Evolutionary conservation across 139 green algal genomes (phyloP).

Genomic region (Pleodorina starrii): DNA sequence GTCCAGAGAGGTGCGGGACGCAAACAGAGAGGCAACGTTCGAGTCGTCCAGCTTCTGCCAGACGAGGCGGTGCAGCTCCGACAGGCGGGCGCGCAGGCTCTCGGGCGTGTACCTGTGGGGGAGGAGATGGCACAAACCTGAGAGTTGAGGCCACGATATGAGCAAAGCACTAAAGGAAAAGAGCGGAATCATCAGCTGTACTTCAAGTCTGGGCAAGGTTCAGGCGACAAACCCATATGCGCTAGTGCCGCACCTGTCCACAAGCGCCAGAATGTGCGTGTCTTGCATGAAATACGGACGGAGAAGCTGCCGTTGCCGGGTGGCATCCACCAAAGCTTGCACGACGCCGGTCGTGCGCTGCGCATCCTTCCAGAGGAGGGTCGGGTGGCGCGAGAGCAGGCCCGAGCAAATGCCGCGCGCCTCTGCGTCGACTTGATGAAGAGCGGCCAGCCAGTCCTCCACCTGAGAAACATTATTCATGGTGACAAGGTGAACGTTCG

Average conservation of each 20-base stretch:
- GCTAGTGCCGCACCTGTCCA: constrained; percentile 12
- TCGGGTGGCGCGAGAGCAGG: constrained; percentile 12
- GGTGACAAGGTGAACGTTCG: too few species aligned
- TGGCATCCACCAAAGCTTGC: constrained; percentile 22
- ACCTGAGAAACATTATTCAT: not conserved
- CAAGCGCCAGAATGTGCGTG: constrained; percentile 14
- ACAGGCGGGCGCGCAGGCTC: constrained; percentile 19
- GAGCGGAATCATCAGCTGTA: too few species aligned
- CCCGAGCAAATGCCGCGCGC: not conserved
- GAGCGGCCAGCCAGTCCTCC: constrained; percentile 23
- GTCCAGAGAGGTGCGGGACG: constrained; percentile 12
- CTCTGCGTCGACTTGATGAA: constrained; percentile 24
- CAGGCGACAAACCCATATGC: not conserved
- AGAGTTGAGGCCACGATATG: not conserved
- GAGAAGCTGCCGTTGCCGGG: constrained; percentile 3
- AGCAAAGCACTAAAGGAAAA: too few species aligned
- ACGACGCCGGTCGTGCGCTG: not conserved
- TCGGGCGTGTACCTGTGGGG: constrained; percentile 39
- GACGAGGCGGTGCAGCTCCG: constrained; percentile 23
- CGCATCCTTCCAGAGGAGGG: not conserved
- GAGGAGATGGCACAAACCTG: not conserved
- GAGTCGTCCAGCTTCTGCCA: constrained; percentile 47
- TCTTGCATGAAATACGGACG: constrained; percentile 1
- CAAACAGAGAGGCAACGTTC: not conserved
- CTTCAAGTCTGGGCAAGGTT: too few species aligned